phyloP scores from a whole-genome alignment of 2,329 filamentous ascomycete species.

The Fusarium armeniacum region DNA sequence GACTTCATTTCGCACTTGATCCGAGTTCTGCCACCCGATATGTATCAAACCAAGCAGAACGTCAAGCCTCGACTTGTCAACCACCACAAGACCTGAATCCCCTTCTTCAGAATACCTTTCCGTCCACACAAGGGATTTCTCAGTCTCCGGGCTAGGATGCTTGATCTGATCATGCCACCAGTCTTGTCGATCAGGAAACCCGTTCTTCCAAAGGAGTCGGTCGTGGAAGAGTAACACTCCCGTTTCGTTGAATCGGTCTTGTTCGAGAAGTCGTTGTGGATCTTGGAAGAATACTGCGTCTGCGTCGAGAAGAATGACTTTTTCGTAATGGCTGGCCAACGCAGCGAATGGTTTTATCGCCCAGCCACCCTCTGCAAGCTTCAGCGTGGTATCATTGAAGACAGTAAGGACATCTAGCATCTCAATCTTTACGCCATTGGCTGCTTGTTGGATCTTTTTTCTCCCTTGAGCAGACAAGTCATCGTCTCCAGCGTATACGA shows the following conservation, averaged over 20 bases:
- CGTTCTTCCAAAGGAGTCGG: slow-evolving; percentile 56
- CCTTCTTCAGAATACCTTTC: slow-evolving; percentile 59
- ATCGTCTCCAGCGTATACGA: slow-evolving; percentile 56
- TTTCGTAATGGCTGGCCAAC: slow-evolving; percentile 54
- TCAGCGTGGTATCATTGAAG: slow-evolving; percentile 53
- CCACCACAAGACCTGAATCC: slow-evolving; percentile 59
- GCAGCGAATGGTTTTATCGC: slow-evolving; percentile 60
- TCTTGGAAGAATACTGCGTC: slow-evolving; percentile 58
- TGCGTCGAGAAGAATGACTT: slow-evolving; percentile 58
- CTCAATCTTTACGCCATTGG: slow-evolving; percentile 40
- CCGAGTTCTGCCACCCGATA: slow-evolving; percentile 61
- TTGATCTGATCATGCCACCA: slow-evolving; percentile 58
- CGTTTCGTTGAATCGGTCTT: slow-evolving; percentile 51
- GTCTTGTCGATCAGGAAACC: slow-evolving; percentile 53
- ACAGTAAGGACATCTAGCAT: slow-evolving; percentile 54
- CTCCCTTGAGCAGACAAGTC: slow-evolving; percentile 50
- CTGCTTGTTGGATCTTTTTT: slow-evolving; percentile 43
- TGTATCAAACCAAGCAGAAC: slow-evolving; percentile 59
- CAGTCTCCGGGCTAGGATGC: slow-evolving; percentile 53
- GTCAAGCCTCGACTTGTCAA: slow-evolving; percentile 57
- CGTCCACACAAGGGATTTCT: slow-evolving; percentile 56
- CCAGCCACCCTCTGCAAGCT: slow-evolving; percentile 54
- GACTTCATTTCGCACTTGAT: slow-evolving; percentile 56
- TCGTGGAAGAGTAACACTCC: slow-evolving; percentile 60
- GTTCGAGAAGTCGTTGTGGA: slow-evolving; percentile 53